These are phyloP conservation scores for Rhizomucor miehei DNA, from an alignment of 371 early-diverging fungal species.

Conservation along the genomic window DNA sequence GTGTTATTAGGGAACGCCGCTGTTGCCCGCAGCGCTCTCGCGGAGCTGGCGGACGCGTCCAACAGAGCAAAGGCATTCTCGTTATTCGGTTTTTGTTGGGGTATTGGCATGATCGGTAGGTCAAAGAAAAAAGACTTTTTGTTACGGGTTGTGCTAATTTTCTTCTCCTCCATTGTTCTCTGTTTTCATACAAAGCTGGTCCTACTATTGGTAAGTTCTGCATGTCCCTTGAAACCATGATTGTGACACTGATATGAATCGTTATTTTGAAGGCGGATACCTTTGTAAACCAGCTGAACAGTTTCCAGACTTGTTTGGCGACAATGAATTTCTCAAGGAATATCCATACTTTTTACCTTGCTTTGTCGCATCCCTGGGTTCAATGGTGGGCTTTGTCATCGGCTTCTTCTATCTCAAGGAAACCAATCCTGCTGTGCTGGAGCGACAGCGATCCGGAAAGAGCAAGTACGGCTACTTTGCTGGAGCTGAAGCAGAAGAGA, in stretches of 20 bases:
- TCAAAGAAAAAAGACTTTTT: background rate
- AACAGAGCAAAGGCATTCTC: conserved; percentile 72
- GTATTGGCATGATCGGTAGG: conserved; percentile 60
- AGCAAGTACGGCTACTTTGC: conserved; percentile 3
- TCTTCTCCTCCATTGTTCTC: background rate
- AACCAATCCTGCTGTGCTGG: conserved; percentile 46
- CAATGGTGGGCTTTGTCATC: conserved; percentile 62
- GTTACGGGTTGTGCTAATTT: too few species aligned
- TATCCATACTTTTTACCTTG: conserved; percentile 92
- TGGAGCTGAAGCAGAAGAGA: too few species aligned
- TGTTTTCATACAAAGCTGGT: background rate
- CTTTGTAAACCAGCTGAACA: conserved; percentile 72
- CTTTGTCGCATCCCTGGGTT: conserved; percentile 63
- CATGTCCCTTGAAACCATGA: conserved; percentile 1
- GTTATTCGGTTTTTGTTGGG: conserved; percentile 69
- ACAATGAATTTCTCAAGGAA: conserved; percentile 53
- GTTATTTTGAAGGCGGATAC: conserved; percentile 66
- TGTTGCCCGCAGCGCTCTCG: conserved; percentile 80
- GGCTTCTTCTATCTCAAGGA: conserved; percentile 77
- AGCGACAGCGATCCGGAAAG: conserved; percentile 8
- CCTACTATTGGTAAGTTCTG: conserved; percentile 5
- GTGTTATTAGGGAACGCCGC: conserved; percentile 68
- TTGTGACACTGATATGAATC: conserved; percentile 45
- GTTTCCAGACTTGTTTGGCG: conserved; percentile 71
- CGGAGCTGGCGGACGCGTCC: conserved; percentile 82